Conservation (phyloP, 2,329 filamentous ascomycete species). For the Penicillium sp. region DNA sequence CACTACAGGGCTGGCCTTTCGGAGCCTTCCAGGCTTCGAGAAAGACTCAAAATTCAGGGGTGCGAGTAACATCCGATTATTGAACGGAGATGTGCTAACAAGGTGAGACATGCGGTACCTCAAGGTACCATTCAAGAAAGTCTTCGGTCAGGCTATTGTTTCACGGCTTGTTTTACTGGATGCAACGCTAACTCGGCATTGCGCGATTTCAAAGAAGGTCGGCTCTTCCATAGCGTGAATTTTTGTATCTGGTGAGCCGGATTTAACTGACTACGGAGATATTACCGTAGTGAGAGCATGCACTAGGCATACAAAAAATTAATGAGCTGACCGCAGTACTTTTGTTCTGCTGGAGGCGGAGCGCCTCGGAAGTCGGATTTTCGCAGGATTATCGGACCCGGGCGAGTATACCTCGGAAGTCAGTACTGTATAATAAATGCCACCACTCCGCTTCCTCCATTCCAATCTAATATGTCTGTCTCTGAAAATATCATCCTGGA, state of each 20-base stretch:
- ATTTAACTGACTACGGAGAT: not conserved
- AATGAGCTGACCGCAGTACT: not conserved
- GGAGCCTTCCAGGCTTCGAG: not conserved
- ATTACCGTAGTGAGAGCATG: not conserved
- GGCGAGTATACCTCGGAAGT: not conserved
- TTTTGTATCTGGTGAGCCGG: not conserved
- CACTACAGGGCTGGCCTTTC: not conserved
- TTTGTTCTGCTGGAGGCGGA: not conserved
- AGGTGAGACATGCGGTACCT: not conserved
- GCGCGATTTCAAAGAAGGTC: not conserved
- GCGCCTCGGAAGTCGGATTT: not conserved
- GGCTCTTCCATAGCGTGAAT: not conserved
- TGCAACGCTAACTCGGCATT: constrained; percentile 3
- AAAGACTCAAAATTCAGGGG: not conserved
- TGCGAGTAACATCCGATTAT: not conserved
- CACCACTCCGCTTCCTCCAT: not conserved
- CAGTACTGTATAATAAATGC: not conserved
- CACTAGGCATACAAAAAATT: not conserved
- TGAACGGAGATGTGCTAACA: not conserved
- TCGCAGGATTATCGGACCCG: not conserved
- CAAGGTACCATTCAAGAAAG: not conserved
- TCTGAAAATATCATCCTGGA: not conserved
- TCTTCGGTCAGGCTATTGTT: constrained; percentile 4
- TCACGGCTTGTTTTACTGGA: not conserved
- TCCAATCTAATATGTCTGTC: not conserved